phyloP scores from a whole-genome alignment of 192 early-diverging fungal genomes.

The Diversispora epigaea region DNA sequence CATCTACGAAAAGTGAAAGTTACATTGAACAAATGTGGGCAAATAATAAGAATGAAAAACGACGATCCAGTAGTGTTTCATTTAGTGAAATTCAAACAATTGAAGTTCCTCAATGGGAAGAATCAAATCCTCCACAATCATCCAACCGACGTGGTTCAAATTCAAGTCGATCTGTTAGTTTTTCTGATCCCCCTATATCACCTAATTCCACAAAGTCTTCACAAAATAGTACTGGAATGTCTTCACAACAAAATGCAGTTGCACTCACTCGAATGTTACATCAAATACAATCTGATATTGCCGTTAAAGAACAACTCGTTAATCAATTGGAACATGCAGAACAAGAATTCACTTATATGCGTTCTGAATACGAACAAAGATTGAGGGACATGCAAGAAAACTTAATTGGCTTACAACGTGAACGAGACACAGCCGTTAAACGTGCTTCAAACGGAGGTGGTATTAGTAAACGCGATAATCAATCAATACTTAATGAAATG shows the following conservation, averaged over 20 bases:
- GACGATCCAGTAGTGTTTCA: constrained; percentile 24
- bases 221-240: constrained; percentile 23
- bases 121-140: constrained; percentile 12
- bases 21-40: constrained; percentile 32
- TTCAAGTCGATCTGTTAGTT: constrained; percentile 26
- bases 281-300: constrained; percentile 60
- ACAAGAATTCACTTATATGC: constrained; percentile 57
- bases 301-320: constrained; percentile 62
- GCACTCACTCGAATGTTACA: constrained; percentile 46
- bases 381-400: constrained; percentile 59
- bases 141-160: constrained; percentile 25
- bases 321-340: constrained; percentile 56
- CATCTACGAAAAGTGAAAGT: constrained; percentile 31
- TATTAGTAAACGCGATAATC: constrained; percentile 42
- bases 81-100: constrained; percentile 31
- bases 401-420: constrained; percentile 52
- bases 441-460: constrained; percentile 38
- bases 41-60: constrained; percentile 10
- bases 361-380: constrained; percentile 69
- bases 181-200: constrained; percentile 19
- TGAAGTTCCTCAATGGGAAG: constrained; percentile 29
- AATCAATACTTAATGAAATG: constrained; percentile 38
- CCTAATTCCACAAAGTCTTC: constrained; percentile 10
- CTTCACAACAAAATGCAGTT: constrained; percentile 34
- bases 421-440: constrained; percentile 66